phyloP scores from a whole-genome alignment of 768 basidiomycete genomes.

The Leccinum uliginosum region DNA sequence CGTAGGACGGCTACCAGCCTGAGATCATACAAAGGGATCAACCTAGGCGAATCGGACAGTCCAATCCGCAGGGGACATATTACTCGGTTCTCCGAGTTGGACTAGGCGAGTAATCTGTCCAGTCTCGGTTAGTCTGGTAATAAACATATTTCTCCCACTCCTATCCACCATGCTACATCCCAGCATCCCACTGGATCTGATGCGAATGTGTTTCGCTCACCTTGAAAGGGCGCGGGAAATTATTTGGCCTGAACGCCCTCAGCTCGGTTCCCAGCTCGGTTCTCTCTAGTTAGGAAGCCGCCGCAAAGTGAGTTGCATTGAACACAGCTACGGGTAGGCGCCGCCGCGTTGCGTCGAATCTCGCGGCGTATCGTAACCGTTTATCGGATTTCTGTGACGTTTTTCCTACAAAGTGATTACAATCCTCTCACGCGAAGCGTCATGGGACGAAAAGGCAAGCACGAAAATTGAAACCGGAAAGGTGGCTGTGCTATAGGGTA shows the following conservation, averaged over 20 bases:
- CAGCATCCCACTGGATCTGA: background rate
- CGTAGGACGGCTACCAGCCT: background rate
- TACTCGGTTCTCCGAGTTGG: background rate
- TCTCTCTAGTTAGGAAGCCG: background rate
- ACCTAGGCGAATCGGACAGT: background rate
- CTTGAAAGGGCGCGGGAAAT: background rate
- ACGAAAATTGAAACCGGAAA: background rate
- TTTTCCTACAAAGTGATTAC: background rate
- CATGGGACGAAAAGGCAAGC: background rate
- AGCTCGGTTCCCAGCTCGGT: background rate
- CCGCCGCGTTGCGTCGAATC: background rate
- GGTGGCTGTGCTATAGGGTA: constrained; percentile 2
- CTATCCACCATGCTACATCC: background rate
- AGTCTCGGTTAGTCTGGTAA: background rate
- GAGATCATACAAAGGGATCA: background rate
- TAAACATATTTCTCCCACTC: background rate
- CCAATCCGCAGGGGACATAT: background rate
- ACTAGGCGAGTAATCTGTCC: background rate
- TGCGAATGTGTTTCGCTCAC: background rate
- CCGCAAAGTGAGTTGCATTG: background rate
- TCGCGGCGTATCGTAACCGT: background rate
- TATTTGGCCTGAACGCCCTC: background rate
- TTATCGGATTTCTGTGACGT: background rate
- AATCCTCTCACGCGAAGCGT: constrained; percentile 4
- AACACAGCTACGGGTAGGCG: background rate